Evolutionary conservation across 2,329 filamentous ascomycete species (phyloP).

Genomic region (Alternaria ventricosa): DNA sequence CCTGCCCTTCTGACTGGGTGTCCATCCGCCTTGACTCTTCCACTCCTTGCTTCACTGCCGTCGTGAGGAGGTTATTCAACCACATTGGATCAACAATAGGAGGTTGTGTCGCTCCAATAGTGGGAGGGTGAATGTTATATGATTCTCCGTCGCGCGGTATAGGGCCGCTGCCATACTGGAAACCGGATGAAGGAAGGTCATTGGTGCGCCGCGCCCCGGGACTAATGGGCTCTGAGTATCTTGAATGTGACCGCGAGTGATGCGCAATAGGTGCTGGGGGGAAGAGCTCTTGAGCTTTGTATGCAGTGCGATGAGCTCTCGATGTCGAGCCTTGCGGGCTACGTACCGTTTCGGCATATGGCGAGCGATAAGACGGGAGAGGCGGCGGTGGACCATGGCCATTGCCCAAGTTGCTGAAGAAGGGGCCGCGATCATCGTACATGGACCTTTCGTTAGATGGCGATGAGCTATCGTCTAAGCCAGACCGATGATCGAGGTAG

Average conservation of each 20-base stretch:
- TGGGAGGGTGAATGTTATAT: background rate
- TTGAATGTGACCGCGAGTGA: conserved; percentile 2
- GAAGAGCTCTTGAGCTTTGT: background rate
- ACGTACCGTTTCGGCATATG: conserved; percentile 20
- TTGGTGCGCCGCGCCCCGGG: conserved; percentile 8
- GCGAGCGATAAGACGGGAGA: conserved; percentile 12
- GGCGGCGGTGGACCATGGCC: conserved; percentile 8
- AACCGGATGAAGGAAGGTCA: conserved; percentile 13
- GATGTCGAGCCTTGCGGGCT: conserved; percentile 10
- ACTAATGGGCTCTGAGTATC: conserved; percentile 16
- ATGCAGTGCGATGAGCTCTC: background rate
- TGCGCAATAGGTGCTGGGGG: background rate
- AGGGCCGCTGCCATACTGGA: conserved; percentile 39
- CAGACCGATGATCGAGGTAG: conserved; percentile 15
- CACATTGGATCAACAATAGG: conserved; percentile 18
- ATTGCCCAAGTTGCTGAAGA: background rate
- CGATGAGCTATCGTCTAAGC: conserved; percentile 19
- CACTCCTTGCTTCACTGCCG: conserved; percentile 31
- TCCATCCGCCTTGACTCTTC: conserved; percentile 21
- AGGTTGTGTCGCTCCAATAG: background rate
- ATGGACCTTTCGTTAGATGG: background rate
- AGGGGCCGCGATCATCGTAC: conserved; percentile 26
- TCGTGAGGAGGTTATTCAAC: conserved; percentile 24
- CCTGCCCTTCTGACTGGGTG: background rate
- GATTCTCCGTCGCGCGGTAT: conserved; percentile 19